A percentile compares a stretch with the other conserved stretches of the same genome.
phyloP scores from a whole-genome alignment of 768 basidiomycete species.

The Hericium alpestre region DNA sequence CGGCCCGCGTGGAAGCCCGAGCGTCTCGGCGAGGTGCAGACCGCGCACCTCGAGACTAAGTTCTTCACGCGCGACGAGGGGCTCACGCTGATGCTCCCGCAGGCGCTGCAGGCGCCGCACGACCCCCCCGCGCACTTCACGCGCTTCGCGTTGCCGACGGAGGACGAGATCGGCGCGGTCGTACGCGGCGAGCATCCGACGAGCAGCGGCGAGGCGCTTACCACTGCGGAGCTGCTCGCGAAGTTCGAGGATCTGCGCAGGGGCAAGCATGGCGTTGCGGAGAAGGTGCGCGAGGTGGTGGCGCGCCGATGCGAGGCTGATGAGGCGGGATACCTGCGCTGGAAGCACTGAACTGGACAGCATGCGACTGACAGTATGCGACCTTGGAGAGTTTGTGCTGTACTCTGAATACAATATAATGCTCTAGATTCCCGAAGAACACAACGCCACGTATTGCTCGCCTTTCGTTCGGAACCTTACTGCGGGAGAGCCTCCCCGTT shows the following conservation, averaged over 20 bases:
- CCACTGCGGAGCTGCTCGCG: conserved; percentile 50
- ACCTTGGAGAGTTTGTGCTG: too few relatives aligned
- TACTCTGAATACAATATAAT: too few relatives aligned
- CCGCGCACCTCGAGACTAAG: conserved; percentile 38
- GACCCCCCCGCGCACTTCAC: conserved; percentile 16
- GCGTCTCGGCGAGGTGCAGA: conserved; percentile 47
- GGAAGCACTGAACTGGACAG: conserved; percentile 31
- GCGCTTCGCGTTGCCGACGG: conserved; percentile 61
- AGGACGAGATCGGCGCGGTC: conserved; percentile 56
- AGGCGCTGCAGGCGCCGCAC: conserved; percentile 15
- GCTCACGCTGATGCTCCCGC: conserved; percentile 18
- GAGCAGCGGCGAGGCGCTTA: conserved; percentile 52
- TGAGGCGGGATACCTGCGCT: conserved; percentile 44
- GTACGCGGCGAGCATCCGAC: conserved; percentile 56
- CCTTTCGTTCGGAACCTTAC: too few relatives aligned
- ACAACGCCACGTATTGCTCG: too few relatives aligned
- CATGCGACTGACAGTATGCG: too few relatives aligned
- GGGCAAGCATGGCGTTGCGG: conserved; percentile 51
- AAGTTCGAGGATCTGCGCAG: conserved; percentile 38
- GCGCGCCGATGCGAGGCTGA: conserved; percentile 53
- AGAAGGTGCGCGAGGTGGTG: conserved; percentile 73
- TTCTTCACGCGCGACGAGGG: conserved; percentile 56
- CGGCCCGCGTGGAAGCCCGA: conserved; percentile 67
- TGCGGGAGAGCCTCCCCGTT: too few relatives aligned
- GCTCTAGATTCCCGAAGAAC: too few relatives aligned